phyloP scores from a whole-genome alignment of 495 filamentous ascomycete genomes.

The Hypoxylon intermedium region DNA sequence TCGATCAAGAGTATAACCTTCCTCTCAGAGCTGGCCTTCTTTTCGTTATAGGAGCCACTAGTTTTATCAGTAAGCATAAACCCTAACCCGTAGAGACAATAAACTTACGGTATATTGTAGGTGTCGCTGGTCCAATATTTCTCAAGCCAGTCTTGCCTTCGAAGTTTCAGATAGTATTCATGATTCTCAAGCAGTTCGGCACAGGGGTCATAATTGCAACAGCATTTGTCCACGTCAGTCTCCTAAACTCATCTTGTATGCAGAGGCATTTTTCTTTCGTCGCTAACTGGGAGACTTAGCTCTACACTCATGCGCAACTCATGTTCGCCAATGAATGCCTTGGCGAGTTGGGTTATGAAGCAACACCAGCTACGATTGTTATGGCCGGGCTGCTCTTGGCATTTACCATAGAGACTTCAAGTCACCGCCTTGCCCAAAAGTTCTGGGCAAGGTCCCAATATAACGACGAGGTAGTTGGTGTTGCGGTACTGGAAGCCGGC shows the following conservation, averaged over 20 bases:
- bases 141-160: slow-evolving; percentile 41
- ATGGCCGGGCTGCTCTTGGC: slow-evolving; percentile 71
- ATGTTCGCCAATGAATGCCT: slow-evolving; percentile 71
- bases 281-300: slow-evolving; percentile 43
- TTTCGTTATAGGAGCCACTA: slow-evolving; percentile 64
- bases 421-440: slow-evolving; percentile 57
- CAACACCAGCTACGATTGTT: slow-evolving; percentile 65
- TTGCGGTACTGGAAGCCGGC: slow-evolving; percentile 71
- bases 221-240: slow-evolving; percentile 69
- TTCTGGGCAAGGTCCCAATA: slow-evolving; percentile 26
- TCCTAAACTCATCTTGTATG: not conserved
- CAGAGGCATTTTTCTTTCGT: not conserved
- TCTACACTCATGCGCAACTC: slow-evolving; percentile 67
- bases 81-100: not conserved
- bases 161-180: slow-evolving; percentile 49
- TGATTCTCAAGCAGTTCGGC: slow-evolving; percentile 72
- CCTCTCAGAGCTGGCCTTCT: slow-evolving; percentile 64
- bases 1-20: slow-evolving; percentile 61
- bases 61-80: slow-evolving; percentile 46
- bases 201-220: slow-evolving; percentile 77
- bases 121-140: slow-evolving; percentile 57
- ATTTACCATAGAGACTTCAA: slow-evolving; percentile 66
- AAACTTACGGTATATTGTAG: slow-evolving; percentile 22
- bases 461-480: slow-evolving; percentile 59
- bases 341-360: slow-evolving; percentile 65